Conservation (phyloP, 164 flowering plant genomes). For the Protea cynaroides region DNA sequence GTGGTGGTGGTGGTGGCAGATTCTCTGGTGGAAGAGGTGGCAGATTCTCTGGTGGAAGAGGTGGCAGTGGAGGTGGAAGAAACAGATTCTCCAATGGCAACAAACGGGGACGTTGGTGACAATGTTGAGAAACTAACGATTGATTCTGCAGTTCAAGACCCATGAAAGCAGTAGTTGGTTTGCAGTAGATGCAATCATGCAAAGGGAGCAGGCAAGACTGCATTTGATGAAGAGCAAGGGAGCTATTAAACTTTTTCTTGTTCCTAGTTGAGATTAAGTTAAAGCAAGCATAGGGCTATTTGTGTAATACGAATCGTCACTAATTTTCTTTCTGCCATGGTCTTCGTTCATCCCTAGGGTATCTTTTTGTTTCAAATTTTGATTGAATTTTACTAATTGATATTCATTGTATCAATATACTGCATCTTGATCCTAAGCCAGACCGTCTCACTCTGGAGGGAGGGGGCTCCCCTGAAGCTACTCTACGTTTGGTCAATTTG, state of each 20-base stretch:
- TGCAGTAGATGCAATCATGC: too few relatives aligned
- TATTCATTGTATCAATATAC: too few relatives aligned
- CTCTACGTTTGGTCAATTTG: too few relatives aligned
- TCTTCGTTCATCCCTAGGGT: too few relatives aligned
- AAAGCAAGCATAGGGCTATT: not conserved
- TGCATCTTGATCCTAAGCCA: too few relatives aligned
- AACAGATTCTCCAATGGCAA: not conserved
- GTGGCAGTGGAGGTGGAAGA: conserved; percentile 21
- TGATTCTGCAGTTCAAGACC: not conserved
- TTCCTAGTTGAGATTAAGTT: not conserved
- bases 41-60: conserved; percentile 25
- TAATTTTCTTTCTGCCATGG: too few relatives aligned
- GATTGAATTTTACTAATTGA: too few relatives aligned
- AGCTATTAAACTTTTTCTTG: not conserved
- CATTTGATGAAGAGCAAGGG: not conserved
- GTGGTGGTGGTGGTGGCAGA: conserved; percentile 41
- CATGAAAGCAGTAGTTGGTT: not conserved
- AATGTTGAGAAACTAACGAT: not conserved
- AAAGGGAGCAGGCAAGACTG: not conserved
- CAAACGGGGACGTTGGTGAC: conserved; percentile 6
- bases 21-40: conserved; percentile 28
- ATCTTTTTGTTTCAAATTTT: too few relatives aligned
- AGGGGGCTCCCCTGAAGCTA: too few relatives aligned
- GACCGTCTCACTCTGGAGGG: too few relatives aligned
- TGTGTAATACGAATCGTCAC: too few relatives aligned